Conservation (phyloP, 768 basidiomycete species). For the Xanthoconium purpureum region DNA sequence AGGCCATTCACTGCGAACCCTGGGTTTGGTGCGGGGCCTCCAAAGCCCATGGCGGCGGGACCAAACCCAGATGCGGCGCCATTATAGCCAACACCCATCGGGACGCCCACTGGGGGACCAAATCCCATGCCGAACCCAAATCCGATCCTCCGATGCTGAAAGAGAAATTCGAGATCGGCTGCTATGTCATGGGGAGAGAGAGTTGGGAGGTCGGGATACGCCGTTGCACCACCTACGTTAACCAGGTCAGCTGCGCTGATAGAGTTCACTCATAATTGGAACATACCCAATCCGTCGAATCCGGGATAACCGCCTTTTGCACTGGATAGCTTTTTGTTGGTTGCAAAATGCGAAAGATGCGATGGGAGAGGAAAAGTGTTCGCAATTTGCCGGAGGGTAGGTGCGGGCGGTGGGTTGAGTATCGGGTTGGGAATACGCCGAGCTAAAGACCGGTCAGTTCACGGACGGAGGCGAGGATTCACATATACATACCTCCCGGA, state of each 20-base stretch:
- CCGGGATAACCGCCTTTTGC: constrained; percentile 17
- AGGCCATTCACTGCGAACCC: constrained; percentile 24
- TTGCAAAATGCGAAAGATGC: constrained; percentile 20
- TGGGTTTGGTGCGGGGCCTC: constrained; percentile 11
- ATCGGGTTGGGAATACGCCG: constrained; percentile 60
- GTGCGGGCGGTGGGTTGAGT: constrained; percentile 50
- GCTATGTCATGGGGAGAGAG: constrained; percentile 48
- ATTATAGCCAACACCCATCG: constrained; percentile 18
- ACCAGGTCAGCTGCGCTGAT: constrained; percentile 1
- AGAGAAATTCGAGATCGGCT: constrained; percentile 53
- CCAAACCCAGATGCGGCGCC: constrained; percentile 14
- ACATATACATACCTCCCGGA: constrained; percentile 55
- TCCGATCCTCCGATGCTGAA: constrained; percentile 38
- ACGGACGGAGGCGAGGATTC: neutral
- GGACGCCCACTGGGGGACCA: constrained; percentile 20
- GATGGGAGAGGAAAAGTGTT: constrained; percentile 53
- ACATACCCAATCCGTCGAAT: constrained; percentile 21
- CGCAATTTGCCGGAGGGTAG: constrained; percentile 64
- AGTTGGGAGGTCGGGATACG: constrained; percentile 34
- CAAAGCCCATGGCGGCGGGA: constrained; percentile 17
- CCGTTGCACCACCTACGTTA: constrained; percentile 43
- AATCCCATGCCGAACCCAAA: constrained; percentile 27
- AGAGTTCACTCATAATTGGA: constrained; percentile 1
- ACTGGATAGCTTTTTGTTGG: constrained; percentile 19
- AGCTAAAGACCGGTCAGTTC: constrained; percentile 28